A percentile compares a stretch with the other conserved stretches of the same genome.
These are phyloP conservation scores for Alternaria rosae DNA, from an alignment of 2,329 filamentous ascomycete genomes.

Conservation along the genomic window DNA sequence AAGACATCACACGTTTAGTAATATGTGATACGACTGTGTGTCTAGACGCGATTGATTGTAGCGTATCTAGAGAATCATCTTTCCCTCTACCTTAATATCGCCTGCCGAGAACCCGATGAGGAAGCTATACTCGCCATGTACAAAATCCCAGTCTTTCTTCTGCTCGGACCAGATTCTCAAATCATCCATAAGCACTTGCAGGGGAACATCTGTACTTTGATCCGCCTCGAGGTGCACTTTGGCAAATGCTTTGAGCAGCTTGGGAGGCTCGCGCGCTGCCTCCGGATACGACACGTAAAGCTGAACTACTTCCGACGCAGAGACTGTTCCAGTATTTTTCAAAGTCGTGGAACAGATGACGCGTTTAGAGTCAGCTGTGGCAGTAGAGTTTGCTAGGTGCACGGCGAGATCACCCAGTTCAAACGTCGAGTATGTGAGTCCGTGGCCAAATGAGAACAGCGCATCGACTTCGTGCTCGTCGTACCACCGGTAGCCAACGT, in stretches of 20 bases:
- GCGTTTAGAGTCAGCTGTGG: background rate
- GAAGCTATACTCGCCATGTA: conserved; percentile 8
- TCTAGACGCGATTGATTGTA: background rate
- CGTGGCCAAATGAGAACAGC: conserved; percentile 79
- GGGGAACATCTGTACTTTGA: background rate
- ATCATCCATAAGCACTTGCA: conserved; percentile 6
- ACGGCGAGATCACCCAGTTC: background rate
- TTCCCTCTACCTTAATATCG: background rate
- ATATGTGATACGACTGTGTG: background rate
- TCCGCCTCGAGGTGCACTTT: background rate
- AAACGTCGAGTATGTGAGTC: conserved; percentile 77
- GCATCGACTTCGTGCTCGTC: conserved; percentile 61
- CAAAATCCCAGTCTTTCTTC: conserved; percentile 6
- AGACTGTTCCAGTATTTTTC: background rate
- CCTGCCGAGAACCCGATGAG: background rate
- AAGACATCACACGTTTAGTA: background rate
- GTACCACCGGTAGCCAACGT: background rate
- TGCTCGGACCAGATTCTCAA: conserved; percentile 7
- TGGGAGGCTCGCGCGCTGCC: background rate
- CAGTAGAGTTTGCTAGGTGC: background rate
- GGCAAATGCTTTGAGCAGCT: background rate
- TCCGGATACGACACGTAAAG: background rate
- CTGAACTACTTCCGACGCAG: background rate
- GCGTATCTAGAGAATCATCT: background rate
- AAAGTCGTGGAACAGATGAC: accelerated